Evolutionary conservation across 2,329 filamentous ascomycete genomes (phyloP).

Genomic region (Orbilia quercus): DNA sequence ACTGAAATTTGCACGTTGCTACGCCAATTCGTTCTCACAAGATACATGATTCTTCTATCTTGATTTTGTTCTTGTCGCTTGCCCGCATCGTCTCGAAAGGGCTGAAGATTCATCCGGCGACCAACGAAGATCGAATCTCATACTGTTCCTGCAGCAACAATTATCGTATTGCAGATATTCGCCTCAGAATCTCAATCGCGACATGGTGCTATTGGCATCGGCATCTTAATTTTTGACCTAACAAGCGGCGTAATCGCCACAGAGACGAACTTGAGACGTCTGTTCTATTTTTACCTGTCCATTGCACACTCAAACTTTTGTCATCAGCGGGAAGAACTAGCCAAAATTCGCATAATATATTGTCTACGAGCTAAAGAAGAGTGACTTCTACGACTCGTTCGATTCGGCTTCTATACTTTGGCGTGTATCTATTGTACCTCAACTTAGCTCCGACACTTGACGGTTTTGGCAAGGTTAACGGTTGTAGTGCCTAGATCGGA

Average conservation of each 20-base stretch:
- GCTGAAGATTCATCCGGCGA: background rate
- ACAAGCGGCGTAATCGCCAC: slow-evolving; percentile 5
- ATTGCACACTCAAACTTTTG: slow-evolving; percentile 8
- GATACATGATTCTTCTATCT: background rate
- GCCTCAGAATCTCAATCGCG: slow-evolving; percentile 10
- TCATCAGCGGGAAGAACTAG: slow-evolving; percentile 23
- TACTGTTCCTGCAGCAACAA: slow-evolving; percentile 41
- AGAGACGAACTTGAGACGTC: background rate
- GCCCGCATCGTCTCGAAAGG: background rate
- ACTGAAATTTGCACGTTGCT: slow-evolving; percentile 19
- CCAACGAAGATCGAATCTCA: slow-evolving; percentile 22
- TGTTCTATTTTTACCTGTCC: too few species aligned
- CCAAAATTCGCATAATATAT: slow-evolving; percentile 10
- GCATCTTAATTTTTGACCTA: slow-evolving; percentile 27
- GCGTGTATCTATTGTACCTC: slow-evolving; percentile 23
- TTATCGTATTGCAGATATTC: slow-evolving; percentile 23
- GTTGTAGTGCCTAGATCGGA: slow-evolving; percentile 34
- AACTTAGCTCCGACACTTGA: slow-evolving; percentile 45
- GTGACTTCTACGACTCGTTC: slow-evolving; percentile 34
- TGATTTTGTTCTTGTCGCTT: background rate
- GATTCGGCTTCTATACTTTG: slow-evolving; percentile 40
- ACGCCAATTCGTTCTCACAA: background rate
- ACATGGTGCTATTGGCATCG: slow-evolving; percentile 25
- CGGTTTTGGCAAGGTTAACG: slow-evolving; percentile 36
- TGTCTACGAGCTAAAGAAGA: slow-evolving; percentile 22